Evolutionary conservation across 345 rosid species (phyloP), one percentile per base, ranked within the genome.

Genomic region (Pseudoturritis turrita): DNA sequence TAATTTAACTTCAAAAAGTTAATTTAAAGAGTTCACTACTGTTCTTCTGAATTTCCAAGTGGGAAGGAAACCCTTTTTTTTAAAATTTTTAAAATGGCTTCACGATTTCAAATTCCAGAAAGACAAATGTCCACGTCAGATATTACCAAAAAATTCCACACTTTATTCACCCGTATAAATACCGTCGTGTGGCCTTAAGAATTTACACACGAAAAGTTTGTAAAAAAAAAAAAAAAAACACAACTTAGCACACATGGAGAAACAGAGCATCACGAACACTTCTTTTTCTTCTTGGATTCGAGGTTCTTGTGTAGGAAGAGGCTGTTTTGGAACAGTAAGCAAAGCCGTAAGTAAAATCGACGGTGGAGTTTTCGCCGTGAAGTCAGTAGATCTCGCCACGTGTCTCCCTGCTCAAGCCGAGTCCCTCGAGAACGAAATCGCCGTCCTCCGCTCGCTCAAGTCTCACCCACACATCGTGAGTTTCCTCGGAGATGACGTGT

Each of bases 251-350:
- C n/a, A 72, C 18, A 78, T 41, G 70, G 72, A 71, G 50, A 56
- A 64, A 49, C 70, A 53, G 45, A 62, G 17, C 74, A 65, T 43
- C 45, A 35, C 51, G 14, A 58, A 46, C 59, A 53, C 76, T 43
- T 73, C 33, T 71, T 85, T 81, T 55, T 63, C 55, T 54, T 56
- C 72, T 55, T 87, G 92, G 92, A 36, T 67, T 22, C 80, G 87
- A 56, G 88, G 91, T 36, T 21, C 71, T 75, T 81, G 79, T 69
- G 26, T 89, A 0, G 91, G 95, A 72, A 67, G 65, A 56, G 95
- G 95, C 15, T 82, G 87, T 26, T 89, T 80, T n/a, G 95, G 91
- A 12, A 43, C 83, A 5, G 95, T 89, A 18, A 68, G 62, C 74
- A 68, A 81, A 15, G 88, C 83, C 6, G 43, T 79, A 39, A 22